phyloP scores from a whole-genome alignment of 495 filamentous ascomycete genomes.

The Penicillium crystallinum region DNA sequence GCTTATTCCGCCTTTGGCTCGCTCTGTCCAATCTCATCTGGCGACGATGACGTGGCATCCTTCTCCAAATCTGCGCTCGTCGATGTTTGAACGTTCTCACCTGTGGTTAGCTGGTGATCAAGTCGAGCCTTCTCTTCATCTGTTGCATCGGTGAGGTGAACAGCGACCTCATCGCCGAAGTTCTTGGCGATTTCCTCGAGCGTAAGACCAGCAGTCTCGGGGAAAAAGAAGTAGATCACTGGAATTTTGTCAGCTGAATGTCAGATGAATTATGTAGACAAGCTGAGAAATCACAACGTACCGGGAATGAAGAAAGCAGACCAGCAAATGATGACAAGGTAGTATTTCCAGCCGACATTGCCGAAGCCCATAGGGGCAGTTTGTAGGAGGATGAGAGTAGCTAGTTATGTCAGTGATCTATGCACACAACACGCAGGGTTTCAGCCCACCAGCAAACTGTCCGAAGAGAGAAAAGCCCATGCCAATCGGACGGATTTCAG shows the following conservation, averaged over 20 bases:
- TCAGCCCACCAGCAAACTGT: slow-evolving; percentile 32
- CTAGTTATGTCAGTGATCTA: slow-evolving; percentile 10
- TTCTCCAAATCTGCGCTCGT: neutral
- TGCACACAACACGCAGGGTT: neutral
- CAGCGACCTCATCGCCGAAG: slow-evolving; percentile 39
- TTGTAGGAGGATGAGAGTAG: slow-evolving; percentile 33
- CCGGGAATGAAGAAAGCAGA: slow-evolving; percentile 36
- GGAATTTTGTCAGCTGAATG: neutral
- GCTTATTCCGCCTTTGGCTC: neutral
- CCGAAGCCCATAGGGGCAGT: slow-evolving; percentile 44
- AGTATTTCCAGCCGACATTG: slow-evolving; percentile 43
- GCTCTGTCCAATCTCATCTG: neutral
- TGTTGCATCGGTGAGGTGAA: slow-evolving; percentile 28
- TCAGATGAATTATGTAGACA: neutral
- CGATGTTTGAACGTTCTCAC: neutral
- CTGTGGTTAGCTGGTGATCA: slow-evolving; percentile 9
- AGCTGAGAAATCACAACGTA: neutral
- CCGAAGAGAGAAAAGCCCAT: slow-evolving; percentile 43
- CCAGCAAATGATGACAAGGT: slow-evolving; percentile 46
- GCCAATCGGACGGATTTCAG: slow-evolving; percentile 43
- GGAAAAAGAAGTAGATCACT: slow-evolving; percentile 50
- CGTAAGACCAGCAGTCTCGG: slow-evolving; percentile 46
- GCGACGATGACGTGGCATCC: neutral
- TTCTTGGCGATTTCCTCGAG: slow-evolving; percentile 45
- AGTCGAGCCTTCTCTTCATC: slow-evolving; percentile 30